Conservation (phyloP, 2,329 filamentous ascomycete species). For the Stenocarpella maydis region DNA sequence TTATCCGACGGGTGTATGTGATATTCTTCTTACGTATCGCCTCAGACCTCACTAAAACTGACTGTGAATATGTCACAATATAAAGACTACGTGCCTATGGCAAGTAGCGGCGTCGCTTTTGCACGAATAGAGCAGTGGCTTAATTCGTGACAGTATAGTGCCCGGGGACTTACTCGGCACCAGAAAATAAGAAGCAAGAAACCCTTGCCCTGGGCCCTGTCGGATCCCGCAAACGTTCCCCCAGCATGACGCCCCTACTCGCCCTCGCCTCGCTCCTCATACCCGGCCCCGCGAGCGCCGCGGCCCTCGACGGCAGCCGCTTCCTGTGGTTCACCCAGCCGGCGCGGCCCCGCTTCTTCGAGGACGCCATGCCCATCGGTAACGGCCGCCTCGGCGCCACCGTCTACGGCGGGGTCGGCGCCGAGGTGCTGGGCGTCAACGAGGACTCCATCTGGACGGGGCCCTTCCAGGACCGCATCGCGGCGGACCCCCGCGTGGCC, state of each 20-base stretch:
- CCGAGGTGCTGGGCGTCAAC: slow-evolving; percentile 17
- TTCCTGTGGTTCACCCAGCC: background rate
- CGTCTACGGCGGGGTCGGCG: background rate
- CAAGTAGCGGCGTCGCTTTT: too few species aligned
- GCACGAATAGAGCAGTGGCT: too few species aligned
- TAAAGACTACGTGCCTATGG: too few species aligned
- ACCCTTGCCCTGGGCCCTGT: too few species aligned
- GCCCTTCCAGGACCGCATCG: slow-evolving; percentile 5
- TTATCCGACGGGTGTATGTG: too few species aligned
- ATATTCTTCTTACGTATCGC: too few species aligned
- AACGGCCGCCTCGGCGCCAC: slow-evolving; percentile 20
- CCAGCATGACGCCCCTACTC: background rate
- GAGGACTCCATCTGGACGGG: slow-evolving; percentile 26
- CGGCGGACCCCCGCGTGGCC: background rate
- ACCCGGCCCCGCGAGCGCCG: background rate
- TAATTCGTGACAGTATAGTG: too few species aligned
- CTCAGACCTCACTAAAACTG: too few species aligned
- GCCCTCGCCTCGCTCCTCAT: background rate
- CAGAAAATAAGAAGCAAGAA: background rate
- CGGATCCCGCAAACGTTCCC: too few species aligned
- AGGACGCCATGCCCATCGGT: slow-evolving; percentile 2
- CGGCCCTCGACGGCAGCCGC: background rate
- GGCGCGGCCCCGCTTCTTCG: background rate
- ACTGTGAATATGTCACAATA: too few species aligned
- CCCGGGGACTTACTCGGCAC: too few species aligned